Evolutionary conservation across 179 eudicot species (phyloP), one percentile per base, ranked within the genome.

Genomic region (Spergularia azorica): DNA sequence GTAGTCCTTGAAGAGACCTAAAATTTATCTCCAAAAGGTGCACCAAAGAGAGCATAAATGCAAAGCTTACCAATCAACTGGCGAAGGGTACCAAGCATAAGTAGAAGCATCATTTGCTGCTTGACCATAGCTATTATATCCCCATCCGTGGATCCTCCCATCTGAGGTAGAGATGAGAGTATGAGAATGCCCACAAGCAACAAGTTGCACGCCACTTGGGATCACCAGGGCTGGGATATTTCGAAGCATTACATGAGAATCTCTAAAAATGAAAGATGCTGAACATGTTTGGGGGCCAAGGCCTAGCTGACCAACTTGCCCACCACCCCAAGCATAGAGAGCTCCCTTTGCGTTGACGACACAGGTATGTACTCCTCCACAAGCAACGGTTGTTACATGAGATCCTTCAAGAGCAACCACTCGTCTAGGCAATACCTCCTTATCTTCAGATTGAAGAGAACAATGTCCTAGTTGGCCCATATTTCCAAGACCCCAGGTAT

Each of bases 61-160:
- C 32, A 26, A 5, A 43, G 76, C 91, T 66, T 90, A 96, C 99
- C 98, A 96, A 82, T 96, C 99, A 84, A 96, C 90, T 13, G 99
- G 99, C 2, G 99, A 94, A n/a, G 99, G 99, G 84, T 92, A 94
- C 99, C 98, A 96, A 75, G 99, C 99, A 85, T 90, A 92, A 1
- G 98, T 92, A 63, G 92, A 89, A 77, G 86, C 88, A 79, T 87
- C 92, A 76, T 94, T 92, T 72, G 98, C 96, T 17, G 99, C 99
- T 74, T 94, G 99, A 62, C 98, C 99, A 78, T 96, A 96, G 83
- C 92, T 83, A 75, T 96, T 94, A 79, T 94, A 94, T 61, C 98
- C 99, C 99, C 99, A 96, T 46, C 99, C 99, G 36, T 89, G 92
- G 78, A 96, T 96, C 77, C 99, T 86, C 71, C 99, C 98, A 63